Base-by-base conservation (phyloP, 2,329 filamentous ascomycete species). In the Endoconidiophora laricicola region DNA sequence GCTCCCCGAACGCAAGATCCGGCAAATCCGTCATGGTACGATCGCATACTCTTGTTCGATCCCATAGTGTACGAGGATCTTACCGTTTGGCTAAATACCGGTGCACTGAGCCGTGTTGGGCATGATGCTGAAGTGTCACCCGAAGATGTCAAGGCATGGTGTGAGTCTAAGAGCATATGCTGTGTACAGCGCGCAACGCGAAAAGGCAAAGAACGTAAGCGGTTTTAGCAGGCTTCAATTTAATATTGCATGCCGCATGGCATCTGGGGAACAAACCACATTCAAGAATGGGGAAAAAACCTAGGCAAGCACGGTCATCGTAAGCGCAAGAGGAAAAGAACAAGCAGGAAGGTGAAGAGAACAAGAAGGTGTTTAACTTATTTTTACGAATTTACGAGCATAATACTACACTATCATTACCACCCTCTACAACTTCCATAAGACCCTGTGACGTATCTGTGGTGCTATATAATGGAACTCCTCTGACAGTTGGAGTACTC, bases 11-110 rank as follows among this genome's bases (percentile, higher is more conserved):
- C 73, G 0, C 67, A 58, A 3, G 67, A 79, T 55, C 64, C 70
- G 1, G 55, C 56, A 5, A 61, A 71, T 2, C 78, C 77, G 12
- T 86, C 77, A 2, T 96, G 88, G 85, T 73, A 93, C 57, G 86
- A 96, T 64, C 93, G 87, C 65, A 95, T 98, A 44, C 69, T 96
- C 4, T 76, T 96, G 61, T 96, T 93, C 61, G 88, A 96, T 58
- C 86, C 90, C 0, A 82, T 98, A 41, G 72, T 91, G 1, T 65
- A 95, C 0, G 90, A 96, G 63, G 87, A 95, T 56, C 68, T 98
- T 12, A 75, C 88, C 0, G 65, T 68, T 0, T 96, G 87, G 83
- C 65, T 96, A 14, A 95, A 94, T 57, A 72, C 72, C 3, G 81
- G 81, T 10, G 76, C 78, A 22, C 64, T 88, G 42, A 71, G 70